Base-by-base conservation (phyloP, 345 rosid genomes). In the Aurinia saxatilis region DNA sequence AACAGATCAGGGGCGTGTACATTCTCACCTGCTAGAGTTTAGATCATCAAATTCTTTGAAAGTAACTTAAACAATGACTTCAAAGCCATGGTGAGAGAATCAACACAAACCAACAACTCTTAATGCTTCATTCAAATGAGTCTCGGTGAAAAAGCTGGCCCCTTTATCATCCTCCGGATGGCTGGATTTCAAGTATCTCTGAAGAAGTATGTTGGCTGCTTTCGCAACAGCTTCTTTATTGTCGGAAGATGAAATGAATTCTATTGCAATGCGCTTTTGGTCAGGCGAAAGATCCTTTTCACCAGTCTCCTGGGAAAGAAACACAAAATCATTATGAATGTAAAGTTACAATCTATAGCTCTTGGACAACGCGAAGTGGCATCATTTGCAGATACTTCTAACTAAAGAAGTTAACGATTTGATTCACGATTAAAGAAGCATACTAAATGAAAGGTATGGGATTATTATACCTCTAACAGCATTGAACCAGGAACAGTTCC, bases 171-270 rank as follows among this genome's bases (percentile, higher is more conserved):
- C 71, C 44, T 73, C 70, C 1, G 71, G 36, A 15, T 67, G 73
- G 19, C 60, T 70, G 11, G 68, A 67, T 61, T 81, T 75, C 72
- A 75, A 18, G 57, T 81, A 77, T 77, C 68, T 75, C 67, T 50
- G 42, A 19, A 87, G 78, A 52, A 87, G 86, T 68, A 85, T 52
- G 71, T 90, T 93, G 55, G 97, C 96, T 53, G 95, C 99, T 73
- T 78, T 87, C 38, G 74, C 82, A 38, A 93, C 75, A 44, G 96
- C 90, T 73, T 84, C 96, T 79, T 90, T 93, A 40, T 90, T 90
- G 70, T 87, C 88, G 5, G 92, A 79, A 16, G 63, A 57, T 14
- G 99, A 93, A 60, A 79, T 76, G 50, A 90, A 83, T 61, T 90
- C 98, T 54, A 92, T 25, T 25, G 65, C 77, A 75, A 81, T 75